Evolutionary conservation across 2,329 filamentous ascomycete species (phyloP).

Genomic region (Diplocarpon rosae): DNA sequence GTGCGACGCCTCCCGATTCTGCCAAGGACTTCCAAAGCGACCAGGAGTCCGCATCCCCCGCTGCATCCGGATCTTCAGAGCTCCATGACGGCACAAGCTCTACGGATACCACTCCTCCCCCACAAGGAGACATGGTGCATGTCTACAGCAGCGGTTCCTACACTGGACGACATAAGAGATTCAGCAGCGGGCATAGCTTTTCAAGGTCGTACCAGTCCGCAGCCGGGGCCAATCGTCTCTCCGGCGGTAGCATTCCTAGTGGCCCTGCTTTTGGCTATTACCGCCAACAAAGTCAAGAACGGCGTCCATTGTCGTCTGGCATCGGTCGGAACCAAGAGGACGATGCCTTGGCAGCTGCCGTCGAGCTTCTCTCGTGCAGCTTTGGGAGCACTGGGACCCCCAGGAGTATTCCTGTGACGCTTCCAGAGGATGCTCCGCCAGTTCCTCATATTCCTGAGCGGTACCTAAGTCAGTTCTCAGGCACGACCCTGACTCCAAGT

Average conservation of each 20-base stretch:
- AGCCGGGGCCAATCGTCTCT: conserved; percentile 41
- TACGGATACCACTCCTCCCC: conserved; percentile 84
- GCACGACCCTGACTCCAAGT: conserved; percentile 43
- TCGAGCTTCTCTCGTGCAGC: conserved; percentile 83
- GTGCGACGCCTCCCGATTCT: conserved; percentile 52
- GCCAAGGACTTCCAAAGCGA: conserved; percentile 65
- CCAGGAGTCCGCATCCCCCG: conserved; percentile 69
- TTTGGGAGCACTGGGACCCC: conserved; percentile 55
- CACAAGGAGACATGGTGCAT: conserved; percentile 46
- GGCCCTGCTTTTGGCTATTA: conserved; percentile 35
- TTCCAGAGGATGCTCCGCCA: conserved; percentile 67
- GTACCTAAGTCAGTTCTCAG: conserved; percentile 57
- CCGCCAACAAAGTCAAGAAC: conserved; percentile 65
- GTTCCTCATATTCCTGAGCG: conserved; percentile 78
- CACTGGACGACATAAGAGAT: conserved; percentile 41
- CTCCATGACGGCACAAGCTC: conserved; percentile 71
- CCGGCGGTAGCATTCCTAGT: conserved; percentile 40
- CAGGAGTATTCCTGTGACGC: conserved; percentile 52
- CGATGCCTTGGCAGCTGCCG: conserved; percentile 74
- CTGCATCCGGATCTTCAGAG: conserved; percentile 71
- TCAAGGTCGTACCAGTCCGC: conserved; percentile 75
- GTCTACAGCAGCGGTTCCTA: conserved; percentile 34
- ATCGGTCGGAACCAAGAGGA: conserved; percentile 70
- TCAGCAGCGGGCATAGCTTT: conserved; percentile 46
- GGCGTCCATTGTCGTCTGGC: conserved; percentile 69